Percentiles rank a stretch among this genome's conserved stretches.
Conservation (phyloP, 139 green algal species). For the Coccomyxa sp. region DNA sequence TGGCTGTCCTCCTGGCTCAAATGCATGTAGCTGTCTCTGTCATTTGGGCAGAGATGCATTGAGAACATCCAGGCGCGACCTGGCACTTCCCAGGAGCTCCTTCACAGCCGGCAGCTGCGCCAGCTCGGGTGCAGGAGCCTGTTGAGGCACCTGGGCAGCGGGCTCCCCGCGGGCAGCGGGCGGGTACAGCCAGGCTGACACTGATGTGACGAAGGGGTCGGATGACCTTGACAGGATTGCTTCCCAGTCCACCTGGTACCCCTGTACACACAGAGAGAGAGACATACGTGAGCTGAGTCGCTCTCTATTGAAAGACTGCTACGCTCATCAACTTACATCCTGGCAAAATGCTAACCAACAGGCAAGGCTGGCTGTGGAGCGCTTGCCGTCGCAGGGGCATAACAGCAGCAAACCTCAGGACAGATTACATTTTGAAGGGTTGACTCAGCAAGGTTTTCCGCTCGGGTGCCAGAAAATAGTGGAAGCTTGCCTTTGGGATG, state of each 20-base stretch:
- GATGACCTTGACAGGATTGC: constrained; percentile 75
- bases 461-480: too few relatives aligned
- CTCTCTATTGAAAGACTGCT: not conserved
- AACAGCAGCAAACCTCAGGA: too few relatives aligned
- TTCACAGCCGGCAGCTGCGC: constrained; percentile 16
- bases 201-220: constrained; percentile 50
- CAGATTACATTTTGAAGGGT: too few relatives aligned
- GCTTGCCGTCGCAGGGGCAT: too few relatives aligned
- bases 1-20: too few relatives aligned
- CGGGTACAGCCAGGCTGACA: constrained; percentile 48
- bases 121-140: not conserved
- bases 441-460: too few relatives aligned
- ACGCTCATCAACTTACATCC: too few relatives aligned
- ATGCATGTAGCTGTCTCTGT: too few relatives aligned
- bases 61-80: constrained; percentile 47
- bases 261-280: constrained; percentile 6
- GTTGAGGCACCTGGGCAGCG: not conserved
- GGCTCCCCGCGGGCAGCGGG: constrained; percentile 8
- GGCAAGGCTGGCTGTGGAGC: too few relatives aligned
- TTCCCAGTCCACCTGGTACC: constrained; percentile 90
- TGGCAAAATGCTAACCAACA: too few relatives aligned
- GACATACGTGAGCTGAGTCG: not conserved
- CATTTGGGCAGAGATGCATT: too few relatives aligned
- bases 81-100: constrained; percentile 38
- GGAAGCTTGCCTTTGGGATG: constrained; percentile 61